Conservation (phyloP, 73 alveolate genomes). For the Durusdinium trenchii region DNA sequence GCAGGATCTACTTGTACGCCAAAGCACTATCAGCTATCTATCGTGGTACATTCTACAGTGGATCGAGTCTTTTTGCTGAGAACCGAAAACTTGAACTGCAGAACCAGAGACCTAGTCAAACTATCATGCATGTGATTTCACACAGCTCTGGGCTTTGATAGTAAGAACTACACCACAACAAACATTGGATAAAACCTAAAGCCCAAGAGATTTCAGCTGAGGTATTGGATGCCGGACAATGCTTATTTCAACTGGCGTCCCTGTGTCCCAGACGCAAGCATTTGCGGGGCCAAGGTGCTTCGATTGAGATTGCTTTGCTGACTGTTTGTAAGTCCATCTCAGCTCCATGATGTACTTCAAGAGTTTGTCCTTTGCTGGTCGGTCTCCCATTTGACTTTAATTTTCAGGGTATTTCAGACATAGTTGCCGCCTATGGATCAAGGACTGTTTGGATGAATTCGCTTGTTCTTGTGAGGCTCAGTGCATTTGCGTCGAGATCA, state of each 20-base stretch:
- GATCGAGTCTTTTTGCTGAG: too few species aligned
- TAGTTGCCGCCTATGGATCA: constrained; percentile 56
- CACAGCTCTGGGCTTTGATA: background rate
- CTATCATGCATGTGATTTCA: background rate
- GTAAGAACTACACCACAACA: background rate
- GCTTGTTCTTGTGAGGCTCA: too few species aligned
- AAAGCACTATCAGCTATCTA: too few species aligned
- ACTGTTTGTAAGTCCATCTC: background rate
- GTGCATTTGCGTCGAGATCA: too few species aligned
- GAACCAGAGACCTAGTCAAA: too few species aligned
- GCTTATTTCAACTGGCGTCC: constrained; percentile 50
- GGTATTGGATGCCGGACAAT: constrained; percentile 66
- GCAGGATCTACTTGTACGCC: too few species aligned
- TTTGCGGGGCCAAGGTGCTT: constrained; percentile 61
- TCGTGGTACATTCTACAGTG: too few species aligned
- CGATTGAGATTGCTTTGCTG: background rate
- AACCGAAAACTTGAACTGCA: too few species aligned
- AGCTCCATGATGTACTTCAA: background rate
- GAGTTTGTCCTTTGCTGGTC: background rate
- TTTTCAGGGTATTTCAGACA: constrained; percentile 47
- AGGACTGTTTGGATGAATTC: too few species aligned
- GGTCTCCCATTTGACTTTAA: background rate
- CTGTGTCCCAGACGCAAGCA: constrained; percentile 47
- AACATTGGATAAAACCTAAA: too few species aligned
- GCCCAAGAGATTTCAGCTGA: too few species aligned